These are phyloP conservation scores for Pythium dissimile DNA, from an alignment of 352 stramenopile genomes.

Conservation along the genomic window DNA sequence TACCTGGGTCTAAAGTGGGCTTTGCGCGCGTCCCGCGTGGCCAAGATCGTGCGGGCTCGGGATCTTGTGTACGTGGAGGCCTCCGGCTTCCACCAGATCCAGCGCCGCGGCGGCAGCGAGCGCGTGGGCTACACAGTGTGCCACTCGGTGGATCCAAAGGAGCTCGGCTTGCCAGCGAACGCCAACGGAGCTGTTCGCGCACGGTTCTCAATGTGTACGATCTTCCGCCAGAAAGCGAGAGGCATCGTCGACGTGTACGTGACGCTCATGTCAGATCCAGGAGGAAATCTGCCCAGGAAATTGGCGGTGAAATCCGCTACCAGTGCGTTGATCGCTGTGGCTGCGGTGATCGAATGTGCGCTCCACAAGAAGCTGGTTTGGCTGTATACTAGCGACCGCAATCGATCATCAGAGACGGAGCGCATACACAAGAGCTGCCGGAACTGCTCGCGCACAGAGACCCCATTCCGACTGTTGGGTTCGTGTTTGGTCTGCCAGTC, in stretches of 20 bases:
- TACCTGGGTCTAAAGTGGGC: conserved; percentile 14
- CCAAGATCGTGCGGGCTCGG: conserved; percentile 16
- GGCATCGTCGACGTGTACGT: conserved; percentile 43
- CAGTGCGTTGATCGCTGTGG: background rate
- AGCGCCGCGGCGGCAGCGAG: background rate
- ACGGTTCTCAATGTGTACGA: conserved; percentile 37
- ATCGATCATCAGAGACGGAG: too few species aligned
- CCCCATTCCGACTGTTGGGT: too few species aligned
- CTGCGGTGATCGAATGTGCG: conserved; percentile 12
- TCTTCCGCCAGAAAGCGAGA: conserved; percentile 35
- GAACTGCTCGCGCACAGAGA: too few species aligned
- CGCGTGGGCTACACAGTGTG: conserved; percentile 9
- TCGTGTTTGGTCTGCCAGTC: too few species aligned
- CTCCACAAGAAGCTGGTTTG: conserved; percentile 15
- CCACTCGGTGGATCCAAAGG: background rate
- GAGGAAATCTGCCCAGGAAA: background rate
- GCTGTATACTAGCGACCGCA: too few species aligned
- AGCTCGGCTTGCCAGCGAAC: background rate
- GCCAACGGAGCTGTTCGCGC: conserved; percentile 32
- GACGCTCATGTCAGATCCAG: conserved; percentile 18
- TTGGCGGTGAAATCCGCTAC: background rate
- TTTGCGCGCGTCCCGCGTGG: background rate
- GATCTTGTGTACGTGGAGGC: conserved; percentile 5
- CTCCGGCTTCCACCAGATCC: background rate
- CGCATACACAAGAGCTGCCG: too few species aligned